Base-by-base conservation (phyloP, 2,329 filamentous ascomycete species). In the Bipolaris bicolor region DNA sequence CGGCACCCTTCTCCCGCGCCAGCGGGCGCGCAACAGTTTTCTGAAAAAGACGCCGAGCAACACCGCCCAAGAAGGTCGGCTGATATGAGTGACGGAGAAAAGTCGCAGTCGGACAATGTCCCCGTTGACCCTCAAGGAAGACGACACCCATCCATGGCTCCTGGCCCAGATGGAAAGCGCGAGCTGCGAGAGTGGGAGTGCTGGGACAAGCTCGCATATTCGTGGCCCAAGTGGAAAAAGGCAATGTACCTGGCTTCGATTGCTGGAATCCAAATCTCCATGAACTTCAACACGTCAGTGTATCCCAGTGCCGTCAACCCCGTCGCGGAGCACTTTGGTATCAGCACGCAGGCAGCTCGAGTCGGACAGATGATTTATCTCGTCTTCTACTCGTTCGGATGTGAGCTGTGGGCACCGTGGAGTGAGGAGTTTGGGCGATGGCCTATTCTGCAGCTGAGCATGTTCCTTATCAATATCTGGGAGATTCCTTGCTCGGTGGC, bases 341-440 rank as follows among this genome's bases (percentile, higher is more conserved):
- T 79, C 10, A 69, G 63, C 49, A 58, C 61, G 5, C 66, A 69
- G 49, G 61, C 63, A 44, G 67, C 65, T 15, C 58, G 66, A 40
- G 52, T 68, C 1, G 66, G 67, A 7, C 64, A 66, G 47, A 68
- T 68, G 64, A 66, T 66, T 62, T 95, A 93, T 77, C 78, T 95
- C 34, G 82, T 95, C 46, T 75, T 88, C 5, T 95, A 95, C 72
- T 90, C 90, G 40, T 92, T 95, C 71, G 91, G 91, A 29, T 95
- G 91, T 72, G 91, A 95, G 74, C 82, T 93, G 0, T 95, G 91
- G 91, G 91, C 91, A 0, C 91, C 20, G 64, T 83, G 90, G 89
- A 89, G 85, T 41, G 91, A 95, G 71, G 91, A 95, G 67, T 81
- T 93, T 58, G 91, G 74, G 90, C 48, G 68, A 31, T 71, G 68